Base-by-base conservation (phyloP, 768 basidiomycete genomes). In the Pleurotus platypus region DNA sequence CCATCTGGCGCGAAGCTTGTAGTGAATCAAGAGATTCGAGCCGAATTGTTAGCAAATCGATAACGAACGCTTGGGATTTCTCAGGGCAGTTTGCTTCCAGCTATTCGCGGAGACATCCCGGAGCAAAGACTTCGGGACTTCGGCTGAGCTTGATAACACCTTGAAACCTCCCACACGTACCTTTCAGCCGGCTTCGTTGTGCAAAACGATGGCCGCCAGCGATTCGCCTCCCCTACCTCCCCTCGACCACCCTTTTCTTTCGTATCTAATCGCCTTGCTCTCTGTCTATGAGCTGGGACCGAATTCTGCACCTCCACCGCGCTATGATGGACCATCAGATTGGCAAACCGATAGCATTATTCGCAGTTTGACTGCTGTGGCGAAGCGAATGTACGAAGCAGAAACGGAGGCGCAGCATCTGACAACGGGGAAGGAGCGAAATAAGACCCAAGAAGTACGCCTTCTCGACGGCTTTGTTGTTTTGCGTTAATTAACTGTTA, bases 291-390 rank as follows among this genome's bases (percentile, higher is more conserved):
- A 85, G 58, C 75, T 80, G 47, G 80, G 81, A 48, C 80, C 81
- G 18, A 65, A 70, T 60, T 72, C 76, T 12, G 72, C 75, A n/a
- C 80, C 83, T 40, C 69, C 74, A 58, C 83, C 83, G 30, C 73
- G 73, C 49, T 84, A 83, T 66, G 68, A 70, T 60, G 85, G 85
- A 1, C 81, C 81, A 4, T 58, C 71, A 53, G 78, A 83, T 69
- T 81, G 78, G 80, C 79, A 84, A 62, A 85, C 81, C 18, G 81
- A 85, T 55, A 72, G 75, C 60, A 82, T 86, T 63, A 68, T 81
- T 35, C 77, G 78, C 56, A 79, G 78, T 12, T 72, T 86, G 60
- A 69, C 72, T 24, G 74, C 72, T 27, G 70, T 86, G 50, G 79
- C 79, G 2, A 71, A 75, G 39, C 73, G 85, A 62, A 81, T 85